Evolutionary conservation across 371 early-diverging fungal genomes (phyloP).

Genomic region (Zychaea mexicana): DNA sequence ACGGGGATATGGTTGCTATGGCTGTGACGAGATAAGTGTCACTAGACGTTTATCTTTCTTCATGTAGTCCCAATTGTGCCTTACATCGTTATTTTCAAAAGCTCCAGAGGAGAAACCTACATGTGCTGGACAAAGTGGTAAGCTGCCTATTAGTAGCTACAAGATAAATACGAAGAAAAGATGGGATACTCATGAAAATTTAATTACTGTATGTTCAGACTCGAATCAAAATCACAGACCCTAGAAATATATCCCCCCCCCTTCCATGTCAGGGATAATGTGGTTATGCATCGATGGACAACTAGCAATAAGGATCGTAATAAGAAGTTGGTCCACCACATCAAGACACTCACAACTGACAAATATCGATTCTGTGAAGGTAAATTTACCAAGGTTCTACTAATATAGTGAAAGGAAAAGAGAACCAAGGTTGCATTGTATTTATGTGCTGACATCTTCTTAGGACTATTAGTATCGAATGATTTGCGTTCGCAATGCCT

Average conservation of each 20-base stretch:
- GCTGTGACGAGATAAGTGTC: too few relatives aligned
- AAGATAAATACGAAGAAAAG: too few relatives aligned
- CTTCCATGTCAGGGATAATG: conserved; percentile 65
- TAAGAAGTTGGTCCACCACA: neutral
- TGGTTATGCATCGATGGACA: conserved; percentile 45
- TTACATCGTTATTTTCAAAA: conserved; percentile 46
- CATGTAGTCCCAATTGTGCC: conserved; percentile 40
- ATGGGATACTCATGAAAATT: too few relatives aligned
- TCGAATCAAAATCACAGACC: conserved; percentile 5
- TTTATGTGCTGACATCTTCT: neutral
- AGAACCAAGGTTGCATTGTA: too few relatives aligned
- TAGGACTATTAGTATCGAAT: conserved; percentile 7
- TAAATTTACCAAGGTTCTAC: too few relatives aligned
- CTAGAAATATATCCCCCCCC: conserved; percentile 61
- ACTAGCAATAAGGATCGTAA: neutral
- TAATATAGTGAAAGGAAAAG: too few relatives aligned
- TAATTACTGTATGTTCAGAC: too few relatives aligned
- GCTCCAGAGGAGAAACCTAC: conserved; percentile 20
- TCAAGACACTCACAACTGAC: neutral
- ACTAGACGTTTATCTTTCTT: too few relatives aligned
- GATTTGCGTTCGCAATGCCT: conserved; percentile 17
- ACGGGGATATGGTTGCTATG: too few relatives aligned
- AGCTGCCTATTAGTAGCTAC: too few relatives aligned
- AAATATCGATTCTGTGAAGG: neutral
- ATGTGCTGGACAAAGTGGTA: conserved; percentile 2